phyloP scores from a whole-genome alignment of 2,329 filamentous ascomycete genomes.

The Alternaria arborescens region DNA sequence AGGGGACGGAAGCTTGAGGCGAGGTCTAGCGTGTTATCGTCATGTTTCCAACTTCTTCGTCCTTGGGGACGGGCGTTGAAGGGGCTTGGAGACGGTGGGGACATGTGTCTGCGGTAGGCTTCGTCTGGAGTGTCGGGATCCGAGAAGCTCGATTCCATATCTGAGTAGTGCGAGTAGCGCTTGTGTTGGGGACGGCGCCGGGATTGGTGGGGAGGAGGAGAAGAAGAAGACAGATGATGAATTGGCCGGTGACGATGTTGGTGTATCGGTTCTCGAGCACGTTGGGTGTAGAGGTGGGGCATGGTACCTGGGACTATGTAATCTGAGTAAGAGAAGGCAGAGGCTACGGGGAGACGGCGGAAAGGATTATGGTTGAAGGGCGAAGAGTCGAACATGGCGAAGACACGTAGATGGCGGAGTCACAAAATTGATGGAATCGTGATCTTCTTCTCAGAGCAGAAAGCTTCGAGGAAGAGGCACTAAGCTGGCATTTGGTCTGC shows the following conservation, averaged over 20 bases:
- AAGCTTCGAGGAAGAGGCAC: background rate
- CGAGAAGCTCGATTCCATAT: background rate
- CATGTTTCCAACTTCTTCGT: background rate
- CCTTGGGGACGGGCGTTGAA: background rate
- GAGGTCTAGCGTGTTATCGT: background rate
- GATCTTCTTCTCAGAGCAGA: background rate
- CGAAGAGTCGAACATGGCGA: slow-evolving; percentile 10
- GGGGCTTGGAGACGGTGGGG: background rate
- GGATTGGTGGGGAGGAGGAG: background rate
- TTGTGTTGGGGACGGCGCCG: background rate
- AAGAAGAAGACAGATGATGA: background rate
- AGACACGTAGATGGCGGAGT: background rate
- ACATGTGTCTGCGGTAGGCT: background rate
- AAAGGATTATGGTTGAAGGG: slow-evolving; percentile 10
- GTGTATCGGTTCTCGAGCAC: background rate
- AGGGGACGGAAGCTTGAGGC: background rate
- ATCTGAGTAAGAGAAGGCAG: background rate
- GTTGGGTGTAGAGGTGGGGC: background rate
- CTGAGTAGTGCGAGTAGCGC: background rate
- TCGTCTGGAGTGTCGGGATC: background rate
- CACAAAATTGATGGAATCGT: background rate
- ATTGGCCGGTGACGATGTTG: background rate
- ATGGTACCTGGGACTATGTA: background rate
- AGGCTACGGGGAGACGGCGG: slow-evolving; percentile 2
- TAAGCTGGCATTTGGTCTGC: background rate